Conservation (phyloP, 192 early-diverging fungal species). For the Podochytrium sp. region DNA sequence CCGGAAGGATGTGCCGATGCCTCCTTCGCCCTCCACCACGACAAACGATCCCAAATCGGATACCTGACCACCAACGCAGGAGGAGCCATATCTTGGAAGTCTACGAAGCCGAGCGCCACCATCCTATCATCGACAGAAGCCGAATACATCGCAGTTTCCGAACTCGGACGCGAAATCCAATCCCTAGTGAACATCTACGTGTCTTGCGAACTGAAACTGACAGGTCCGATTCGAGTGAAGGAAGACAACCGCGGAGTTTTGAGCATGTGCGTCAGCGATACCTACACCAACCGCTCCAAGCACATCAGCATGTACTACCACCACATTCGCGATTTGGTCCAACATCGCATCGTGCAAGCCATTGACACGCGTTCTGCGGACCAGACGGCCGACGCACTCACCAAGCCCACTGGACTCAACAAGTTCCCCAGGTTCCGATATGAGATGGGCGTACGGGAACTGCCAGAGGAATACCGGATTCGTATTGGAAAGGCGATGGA, state of each 20-base stretch:
- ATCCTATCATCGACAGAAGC: slow-evolving; percentile 3
- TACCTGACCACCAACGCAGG: neutral
- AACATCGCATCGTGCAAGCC: neutral
- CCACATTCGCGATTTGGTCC: slow-evolving; percentile 7
- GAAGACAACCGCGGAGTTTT: neutral
- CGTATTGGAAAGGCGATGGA: too few species aligned
- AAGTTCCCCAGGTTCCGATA: too few species aligned
- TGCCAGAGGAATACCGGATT: too few species aligned
- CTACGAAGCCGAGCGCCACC: neutral
- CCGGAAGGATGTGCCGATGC: neutral
- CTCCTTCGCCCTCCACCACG: neutral
- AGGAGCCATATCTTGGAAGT: slow-evolving; percentile 7
- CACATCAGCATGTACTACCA: slow-evolving; percentile 14
- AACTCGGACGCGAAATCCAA: neutral
- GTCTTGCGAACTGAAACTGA: neutral
- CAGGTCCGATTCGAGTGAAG: neutral
- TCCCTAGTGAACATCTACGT: neutral
- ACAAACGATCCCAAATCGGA: neutral
- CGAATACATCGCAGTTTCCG: slow-evolving; percentile 14
- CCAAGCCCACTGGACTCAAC: neutral
- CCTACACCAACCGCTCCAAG: slow-evolving; percentile 10
- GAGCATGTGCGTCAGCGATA: neutral
- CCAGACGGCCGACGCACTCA: neutral
- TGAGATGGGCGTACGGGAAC: too few species aligned
- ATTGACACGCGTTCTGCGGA: neutral